These are phyloP conservation scores for Torulaspora quercuum DNA, from an alignment of 805 yeast species.

Conservation along the genomic window DNA sequence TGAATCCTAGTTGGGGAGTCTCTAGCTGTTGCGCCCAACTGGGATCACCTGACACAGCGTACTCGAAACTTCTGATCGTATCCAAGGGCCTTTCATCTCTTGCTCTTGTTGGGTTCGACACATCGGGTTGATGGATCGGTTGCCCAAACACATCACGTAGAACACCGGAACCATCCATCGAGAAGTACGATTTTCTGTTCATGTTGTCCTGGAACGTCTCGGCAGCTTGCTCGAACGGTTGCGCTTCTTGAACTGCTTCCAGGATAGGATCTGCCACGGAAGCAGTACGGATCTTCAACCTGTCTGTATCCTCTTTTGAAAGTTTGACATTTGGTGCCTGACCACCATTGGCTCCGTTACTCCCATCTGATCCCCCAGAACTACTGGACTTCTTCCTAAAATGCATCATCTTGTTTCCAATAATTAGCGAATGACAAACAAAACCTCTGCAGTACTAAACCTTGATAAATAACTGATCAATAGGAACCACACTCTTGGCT, in stretches of 20 bases:
- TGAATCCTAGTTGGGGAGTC: conserved; percentile 75
- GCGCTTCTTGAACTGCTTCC: conserved; percentile 90
- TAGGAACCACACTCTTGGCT: too few relatives aligned
- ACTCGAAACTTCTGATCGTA: conserved; percentile 91
- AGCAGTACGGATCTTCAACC: conserved; percentile 61
- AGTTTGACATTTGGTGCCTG: conserved; percentile 40
- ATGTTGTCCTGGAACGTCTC: conserved; percentile 36
- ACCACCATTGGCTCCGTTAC: conserved; percentile 33
- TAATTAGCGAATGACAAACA: conserved; percentile 8
- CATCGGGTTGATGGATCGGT: conserved; percentile 72
- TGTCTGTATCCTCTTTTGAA: conserved; percentile 49
- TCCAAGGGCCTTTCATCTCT: conserved; percentile 97
- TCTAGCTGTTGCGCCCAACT: conserved; percentile 78
- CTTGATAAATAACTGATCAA: too few relatives aligned
- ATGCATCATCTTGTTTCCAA: conserved; percentile 41
- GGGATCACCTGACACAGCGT: conserved; percentile 77
- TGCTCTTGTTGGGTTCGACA: conserved; percentile 87
- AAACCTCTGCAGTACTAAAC: too few relatives aligned
- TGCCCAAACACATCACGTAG: conserved; percentile 77
- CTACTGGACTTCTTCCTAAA: conserved; percentile 40
- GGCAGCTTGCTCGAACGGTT: conserved; percentile 78
- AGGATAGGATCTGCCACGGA: conserved; percentile 86
- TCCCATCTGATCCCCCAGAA: conserved; percentile 28
- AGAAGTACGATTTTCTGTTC: conserved; percentile 39
- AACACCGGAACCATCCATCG: conserved; percentile 35